Conservation (phyloP, 495 filamentous ascomycete species). For the Penicillium steckii region DNA sequence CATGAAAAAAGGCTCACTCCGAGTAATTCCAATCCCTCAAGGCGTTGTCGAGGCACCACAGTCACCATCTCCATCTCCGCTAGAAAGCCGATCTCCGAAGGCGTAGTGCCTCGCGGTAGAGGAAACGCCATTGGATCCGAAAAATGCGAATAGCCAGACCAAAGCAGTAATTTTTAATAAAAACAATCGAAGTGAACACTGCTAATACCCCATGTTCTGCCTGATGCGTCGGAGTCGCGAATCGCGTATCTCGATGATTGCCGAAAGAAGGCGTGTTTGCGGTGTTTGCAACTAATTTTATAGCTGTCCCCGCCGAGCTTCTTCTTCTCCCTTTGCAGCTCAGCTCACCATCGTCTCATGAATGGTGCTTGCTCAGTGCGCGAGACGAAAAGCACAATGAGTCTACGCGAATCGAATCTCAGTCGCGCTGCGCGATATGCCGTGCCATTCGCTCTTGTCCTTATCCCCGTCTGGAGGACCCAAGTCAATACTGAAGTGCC, state of each 20-base stretch:
- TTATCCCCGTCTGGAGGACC: conserved; percentile 40
- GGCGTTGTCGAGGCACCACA: conserved; percentile 83
- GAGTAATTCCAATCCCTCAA: conserved; percentile 81
- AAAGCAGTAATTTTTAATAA: not conserved
- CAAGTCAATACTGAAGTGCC: conserved; percentile 52
- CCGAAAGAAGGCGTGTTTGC: conserved; percentile 29
- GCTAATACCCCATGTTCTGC: conserved; percentile 10
- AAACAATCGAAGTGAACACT: not conserved
- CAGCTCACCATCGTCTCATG: conserved; percentile 2
- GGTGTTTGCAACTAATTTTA: conserved; percentile 31
- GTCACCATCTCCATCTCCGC: conserved; percentile 97
- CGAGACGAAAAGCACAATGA: conserved; percentile 30
- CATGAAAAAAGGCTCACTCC: conserved; percentile 57
- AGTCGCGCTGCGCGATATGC: conserved; percentile 42
- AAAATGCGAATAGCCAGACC: not conserved
- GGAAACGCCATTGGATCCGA: conserved; percentile 71
- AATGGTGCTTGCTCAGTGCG: conserved; percentile 2
- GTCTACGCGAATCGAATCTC: conserved; percentile 33
- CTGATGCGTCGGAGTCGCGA: conserved; percentile 4
- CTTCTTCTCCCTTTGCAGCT: not conserved
- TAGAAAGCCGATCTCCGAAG: conserved; percentile 88
- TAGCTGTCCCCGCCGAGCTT: conserved; percentile 7
- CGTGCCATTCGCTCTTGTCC: conserved; percentile 40
- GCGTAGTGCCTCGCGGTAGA: conserved; percentile 77
- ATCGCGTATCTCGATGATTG: conserved; percentile 14